Base-by-base conservation (phyloP, 2,329 filamentous ascomycete species). In the Botryotinia narcissicola region DNA sequence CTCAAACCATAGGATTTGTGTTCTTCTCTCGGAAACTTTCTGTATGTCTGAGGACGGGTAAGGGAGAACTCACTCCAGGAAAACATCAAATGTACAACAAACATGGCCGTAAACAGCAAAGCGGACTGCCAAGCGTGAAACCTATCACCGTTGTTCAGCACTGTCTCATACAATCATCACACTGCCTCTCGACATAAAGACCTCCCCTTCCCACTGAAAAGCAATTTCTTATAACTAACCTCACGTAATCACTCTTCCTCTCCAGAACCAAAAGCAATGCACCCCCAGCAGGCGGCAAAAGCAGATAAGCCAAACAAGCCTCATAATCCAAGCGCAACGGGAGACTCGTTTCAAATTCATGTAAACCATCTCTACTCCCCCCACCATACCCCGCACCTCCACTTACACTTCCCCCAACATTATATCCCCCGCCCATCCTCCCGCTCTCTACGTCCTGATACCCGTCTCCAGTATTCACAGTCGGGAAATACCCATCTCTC, bases 111-210 rank as follows among this genome's bases (percentile, higher is more conserved):
- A 82, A 97, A 98, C 4, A 97, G 83, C 79, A 97, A 86, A 76
- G 92, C 91, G 10, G 92, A 93, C 83, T 99, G 96, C 95, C 96
- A 99, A 12, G 96, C 96, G 82, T 99, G 96, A 78, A 98, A 98
- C 76, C 93, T 95, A 77, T 73, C 61, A 44, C 37, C 32, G 48
- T 20, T 54, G 66, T 54, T 64, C 46, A 73, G 72, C 51, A 29
- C 61, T 64, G 12, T 54, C 54, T 42, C 42, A 37, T 48, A 35
- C 35, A 48, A 10, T 14, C n/a, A 69, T 22, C 40, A 42, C 35
- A 29, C 29, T 29, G 10, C 42, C 18, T 25, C 32, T n/a, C 25
- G 4, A 51, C 18, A 12, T 40, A 20, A 25, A 37, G 16, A n/a
- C 4, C 18, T 57, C 48, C 4, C 32, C 7, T 5, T 63, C 25